Conservation (phyloP, 345 rosid genomes). For the Garcia nutans region DNA sequence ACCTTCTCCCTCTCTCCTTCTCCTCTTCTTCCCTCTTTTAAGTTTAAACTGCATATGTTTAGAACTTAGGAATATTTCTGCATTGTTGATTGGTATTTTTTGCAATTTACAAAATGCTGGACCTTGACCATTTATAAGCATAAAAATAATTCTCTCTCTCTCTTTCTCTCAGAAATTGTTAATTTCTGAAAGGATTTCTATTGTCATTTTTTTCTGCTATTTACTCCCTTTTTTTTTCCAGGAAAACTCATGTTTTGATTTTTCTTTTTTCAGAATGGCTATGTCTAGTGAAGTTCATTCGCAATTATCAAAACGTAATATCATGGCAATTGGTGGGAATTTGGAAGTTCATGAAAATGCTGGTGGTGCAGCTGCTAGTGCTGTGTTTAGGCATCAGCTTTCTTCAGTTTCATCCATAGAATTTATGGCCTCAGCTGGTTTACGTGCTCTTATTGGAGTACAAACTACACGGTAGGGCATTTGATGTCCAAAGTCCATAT, state of each 20-base stretch:
- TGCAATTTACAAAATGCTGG: slow-evolving; percentile 2
- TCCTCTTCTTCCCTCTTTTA: neutral
- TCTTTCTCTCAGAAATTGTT: neutral
- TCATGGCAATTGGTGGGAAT: slow-evolving; percentile 70
- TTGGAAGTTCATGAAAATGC: slow-evolving; percentile 64
- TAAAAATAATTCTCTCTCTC: neutral
- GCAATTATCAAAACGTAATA: slow-evolving; percentile 68
- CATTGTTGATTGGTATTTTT: neutral
- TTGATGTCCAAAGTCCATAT: slow-evolving; percentile 12
- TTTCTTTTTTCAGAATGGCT: slow-evolving; percentile 60
- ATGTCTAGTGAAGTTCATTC: slow-evolving; percentile 83
- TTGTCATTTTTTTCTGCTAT: neutral
- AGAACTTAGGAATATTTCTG: neutral
- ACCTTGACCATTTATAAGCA: neutral
- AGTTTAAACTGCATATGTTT: neutral
- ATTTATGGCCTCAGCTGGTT: slow-evolving; percentile 72
- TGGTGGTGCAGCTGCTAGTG: slow-evolving; percentile 73
- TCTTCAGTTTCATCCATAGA: slow-evolving; percentile 80
- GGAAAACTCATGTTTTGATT: slow-evolving; percentile 14
- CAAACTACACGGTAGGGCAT: slow-evolving; percentile 72
- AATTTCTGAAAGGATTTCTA: slow-evolving; percentile 3
- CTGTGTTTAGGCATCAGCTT: slow-evolving; percentile 61
- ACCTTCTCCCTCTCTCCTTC: no score
- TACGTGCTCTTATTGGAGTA: slow-evolving; percentile 68
- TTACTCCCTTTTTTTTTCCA: slow-evolving; percentile 3